A percentile compares a stretch with the other conserved stretches of the same genome.
These are phyloP conservation scores for Luffa acutangula DNA, from an alignment of 306 rosid species.

Conservation along the genomic window DNA sequence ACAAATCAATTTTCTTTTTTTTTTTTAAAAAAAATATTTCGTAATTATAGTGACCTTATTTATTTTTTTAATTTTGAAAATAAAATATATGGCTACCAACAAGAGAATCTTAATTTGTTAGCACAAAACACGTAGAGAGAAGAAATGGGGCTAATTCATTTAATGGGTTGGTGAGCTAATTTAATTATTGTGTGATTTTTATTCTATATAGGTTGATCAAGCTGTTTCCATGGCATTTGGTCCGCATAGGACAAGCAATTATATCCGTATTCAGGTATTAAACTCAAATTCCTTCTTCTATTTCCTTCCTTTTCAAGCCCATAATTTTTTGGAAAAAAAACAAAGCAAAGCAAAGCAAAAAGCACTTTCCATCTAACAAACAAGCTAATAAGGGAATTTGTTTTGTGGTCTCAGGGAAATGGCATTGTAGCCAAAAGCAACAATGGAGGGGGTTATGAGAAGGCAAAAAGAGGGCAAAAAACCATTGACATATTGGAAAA, in stretches of 20 bases:
- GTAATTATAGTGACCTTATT: background rate
- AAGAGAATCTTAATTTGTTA: conserved; percentile 3
- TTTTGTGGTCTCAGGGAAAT: conserved; percentile 28
- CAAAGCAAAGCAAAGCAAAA: too few relatives aligned
- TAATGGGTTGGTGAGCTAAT: conserved; percentile 14
- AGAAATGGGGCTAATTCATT: conserved; percentile 8
- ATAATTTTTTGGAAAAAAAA: background rate
- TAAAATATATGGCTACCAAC: background rate
- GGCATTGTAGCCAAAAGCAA: conserved; percentile 19
- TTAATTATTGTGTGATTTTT: conserved; percentile 14
- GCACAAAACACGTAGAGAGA: background rate
- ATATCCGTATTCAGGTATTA: conserved; percentile 53
- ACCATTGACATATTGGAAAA: conserved; percentile 30
- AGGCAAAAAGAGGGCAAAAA: conserved; percentile 11
- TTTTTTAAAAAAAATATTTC: background rate
- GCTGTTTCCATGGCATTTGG: conserved; percentile 91
- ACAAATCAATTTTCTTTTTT: background rate
- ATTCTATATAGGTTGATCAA: conserved; percentile 69
- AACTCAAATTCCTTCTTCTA: background rate
- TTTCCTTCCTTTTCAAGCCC: background rate
- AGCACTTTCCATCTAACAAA: background rate
- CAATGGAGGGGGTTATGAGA: conserved; percentile 1
- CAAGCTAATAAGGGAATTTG: background rate
- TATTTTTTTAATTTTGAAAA: background rate
- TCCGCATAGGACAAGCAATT: conserved; percentile 43